Evolutionary conservation across 2,329 filamentous ascomycete genomes (phyloP), one percentile per base, ranked within the genome.

Genomic region (Albophoma yamanashiensis): DNA sequence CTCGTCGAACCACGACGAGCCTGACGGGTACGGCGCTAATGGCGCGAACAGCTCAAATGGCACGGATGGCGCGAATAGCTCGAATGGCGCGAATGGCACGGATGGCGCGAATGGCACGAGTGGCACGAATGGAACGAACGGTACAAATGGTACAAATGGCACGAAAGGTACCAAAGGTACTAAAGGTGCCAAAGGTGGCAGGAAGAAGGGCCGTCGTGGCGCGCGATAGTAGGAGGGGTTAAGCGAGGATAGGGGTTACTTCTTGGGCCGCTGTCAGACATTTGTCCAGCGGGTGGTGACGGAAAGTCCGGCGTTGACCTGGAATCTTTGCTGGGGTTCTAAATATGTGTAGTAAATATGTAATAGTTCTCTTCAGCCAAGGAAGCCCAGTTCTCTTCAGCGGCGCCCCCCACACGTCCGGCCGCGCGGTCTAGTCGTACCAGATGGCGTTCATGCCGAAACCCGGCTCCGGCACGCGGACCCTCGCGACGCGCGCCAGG

Each of bases 361-460:
- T 36, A 53, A 53, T 36, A 53, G 4, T 22, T n/a, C 12, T 14
- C 4, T 36, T 31, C 27, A 31, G 27, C 5, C 3, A 31, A 31
- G 3, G 27, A 31, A 31, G 27, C 5, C 27, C 5, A 31, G 27
- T 31, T 31, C 27, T 31, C 27, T 31, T 31, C 27, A 5, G 27
- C 27, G 27, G 27, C 27, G 27, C 17, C 4, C 11, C 31, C 14
- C 17, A 4, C 4, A 36, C 14, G 50, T 53, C 50, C 4, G 36
- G 11, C 20, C 22, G 31, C 20, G 50, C 14, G 50, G 14, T 17
- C 56, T 63, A 77, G 61, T 95, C 89, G 73, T 94, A 94, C 91
- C 91, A 96, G 64, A 95, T 92, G n/a, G 91, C 91, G 75, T 96
- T 96, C 91, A 96, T 96, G 1, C 91, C 91, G 71, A 96, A 96